phyloP scores from a whole-genome alignment of 1,139 yeast species.

The Geotrichum europaeum region DNA sequence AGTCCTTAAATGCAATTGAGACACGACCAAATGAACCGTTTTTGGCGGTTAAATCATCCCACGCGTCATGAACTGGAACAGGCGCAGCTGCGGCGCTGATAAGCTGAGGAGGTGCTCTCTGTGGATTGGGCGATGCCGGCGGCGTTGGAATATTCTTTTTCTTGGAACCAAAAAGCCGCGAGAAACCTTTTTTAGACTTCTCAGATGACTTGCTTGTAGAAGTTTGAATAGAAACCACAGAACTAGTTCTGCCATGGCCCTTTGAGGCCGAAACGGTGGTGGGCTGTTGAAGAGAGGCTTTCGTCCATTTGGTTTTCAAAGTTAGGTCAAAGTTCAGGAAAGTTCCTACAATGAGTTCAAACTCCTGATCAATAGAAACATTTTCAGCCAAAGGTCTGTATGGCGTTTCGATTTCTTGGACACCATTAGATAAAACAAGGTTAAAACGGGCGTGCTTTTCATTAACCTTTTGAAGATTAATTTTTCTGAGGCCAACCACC shows the following conservation, averaged over 20 bases:
- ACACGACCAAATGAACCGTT: constrained; percentile 89
- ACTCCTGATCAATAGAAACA: constrained; percentile 65
- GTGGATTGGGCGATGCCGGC: background rate
- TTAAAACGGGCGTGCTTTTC: constrained; percentile 59
- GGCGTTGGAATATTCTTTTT: constrained; percentile 38
- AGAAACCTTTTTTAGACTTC: constrained; percentile 3
- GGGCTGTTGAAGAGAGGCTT: background rate
- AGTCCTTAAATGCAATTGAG: constrained; percentile 56
- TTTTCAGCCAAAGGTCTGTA: constrained; percentile 44
- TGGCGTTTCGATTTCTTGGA: constrained; percentile 77
- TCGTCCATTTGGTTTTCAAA: constrained; percentile 54
- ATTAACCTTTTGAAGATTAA: constrained; percentile 49
- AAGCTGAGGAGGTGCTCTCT: background rate
- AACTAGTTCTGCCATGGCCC: constrained; percentile 31
- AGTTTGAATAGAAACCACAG: constrained; percentile 20
- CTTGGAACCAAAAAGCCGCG: constrained; percentile 10
- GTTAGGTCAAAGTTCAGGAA: constrained; percentile 68
- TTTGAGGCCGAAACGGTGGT: constrained; percentile 44
- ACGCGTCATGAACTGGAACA: constrained; percentile 1
- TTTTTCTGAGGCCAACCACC: constrained; percentile 52
- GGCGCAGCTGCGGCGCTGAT: background rate
- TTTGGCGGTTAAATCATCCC: constrained; percentile 39
- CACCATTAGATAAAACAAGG: constrained; percentile 79
- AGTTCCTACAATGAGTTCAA: constrained; percentile 69
- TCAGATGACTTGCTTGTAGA: constrained; percentile 10